Percentiles rank a stretch among this genome's conserved stretches.
Evolutionary conservation across 1,284 basidiomycete species (phyloP).

Genomic region (Ganoderma leucocontextum): DNA sequence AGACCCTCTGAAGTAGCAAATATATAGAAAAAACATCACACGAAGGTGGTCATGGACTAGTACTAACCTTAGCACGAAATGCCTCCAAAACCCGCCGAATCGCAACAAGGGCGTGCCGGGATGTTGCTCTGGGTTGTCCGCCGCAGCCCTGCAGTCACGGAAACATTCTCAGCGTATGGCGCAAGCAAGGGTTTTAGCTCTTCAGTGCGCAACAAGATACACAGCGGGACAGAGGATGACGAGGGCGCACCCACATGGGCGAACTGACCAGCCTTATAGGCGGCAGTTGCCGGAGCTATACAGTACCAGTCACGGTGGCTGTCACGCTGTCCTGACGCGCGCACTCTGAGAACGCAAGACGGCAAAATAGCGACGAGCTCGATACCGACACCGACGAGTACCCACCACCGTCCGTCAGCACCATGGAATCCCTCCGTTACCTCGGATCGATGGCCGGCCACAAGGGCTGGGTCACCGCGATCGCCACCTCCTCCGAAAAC

Average conservation of each 20-base stretch:
- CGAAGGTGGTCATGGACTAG: conserved; percentile 8
- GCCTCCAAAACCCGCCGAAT: no score
- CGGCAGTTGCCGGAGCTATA: conserved; percentile 51
- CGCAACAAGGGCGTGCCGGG: no score
- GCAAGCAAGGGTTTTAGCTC: no score
- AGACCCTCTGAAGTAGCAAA: conserved; percentile 88
- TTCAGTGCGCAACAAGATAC: not conserved
- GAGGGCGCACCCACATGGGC: not conserved
- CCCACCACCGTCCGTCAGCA: conserved; percentile 47
- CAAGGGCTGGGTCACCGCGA: conserved; percentile 96
- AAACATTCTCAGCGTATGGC: no score
- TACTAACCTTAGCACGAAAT: no score
- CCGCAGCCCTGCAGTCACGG: no score
- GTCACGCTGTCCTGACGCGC: conserved; percentile 47
- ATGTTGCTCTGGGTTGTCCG: no score
- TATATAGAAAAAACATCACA: conserved; percentile 62
- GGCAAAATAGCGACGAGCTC: conserved; percentile 42
- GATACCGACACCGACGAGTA: conserved; percentile 47
- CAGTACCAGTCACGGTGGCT: conserved; percentile 68
- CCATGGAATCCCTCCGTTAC: conserved; percentile 92
- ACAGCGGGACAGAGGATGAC: not conserved
- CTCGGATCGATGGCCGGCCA: conserved; percentile 94
- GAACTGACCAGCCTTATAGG: conserved; percentile 22
- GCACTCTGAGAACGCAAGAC: conserved; percentile 27
- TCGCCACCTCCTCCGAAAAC: conserved; percentile 97